Percentiles rank a stretch among this genome's conserved stretches.
These are phyloP conservation scores for Penicillium lividum DNA, from an alignment of 495 filamentous ascomycete genomes.

Conservation along the genomic window DNA sequence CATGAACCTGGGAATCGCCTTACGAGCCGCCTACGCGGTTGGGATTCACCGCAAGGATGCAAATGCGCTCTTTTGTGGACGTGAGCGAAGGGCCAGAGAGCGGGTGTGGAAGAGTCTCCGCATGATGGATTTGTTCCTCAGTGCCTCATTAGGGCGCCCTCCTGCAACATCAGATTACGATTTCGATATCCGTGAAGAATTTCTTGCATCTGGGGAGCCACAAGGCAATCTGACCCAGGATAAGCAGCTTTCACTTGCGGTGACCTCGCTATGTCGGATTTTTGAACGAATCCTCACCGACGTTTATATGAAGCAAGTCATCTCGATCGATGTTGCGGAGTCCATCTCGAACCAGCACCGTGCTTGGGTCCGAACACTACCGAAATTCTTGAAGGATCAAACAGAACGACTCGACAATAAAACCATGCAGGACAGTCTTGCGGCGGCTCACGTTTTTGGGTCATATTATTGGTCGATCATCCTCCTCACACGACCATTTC, in stretches of 20 bases:
- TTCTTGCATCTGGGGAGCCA: constrained; percentile 17
- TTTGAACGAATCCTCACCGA: constrained; percentile 67
- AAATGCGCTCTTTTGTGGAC: constrained; percentile 56
- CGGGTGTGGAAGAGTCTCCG: constrained; percentile 63
- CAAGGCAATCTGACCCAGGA: constrained; percentile 27
- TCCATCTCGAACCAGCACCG: constrained; percentile 62
- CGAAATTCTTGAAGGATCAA: constrained; percentile 35
- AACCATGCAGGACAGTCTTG: constrained; percentile 57
- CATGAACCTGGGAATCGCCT: constrained; percentile 54
- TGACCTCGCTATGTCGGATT: constrained; percentile 53
- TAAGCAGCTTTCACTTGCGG: constrained; percentile 38
- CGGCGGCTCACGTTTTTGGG: constrained; percentile 66
- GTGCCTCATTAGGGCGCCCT: constrained; percentile 59
- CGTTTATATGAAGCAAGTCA: constrained; percentile 68
- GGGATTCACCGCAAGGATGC: constrained; percentile 63
- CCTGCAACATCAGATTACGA: constrained; percentile 61
- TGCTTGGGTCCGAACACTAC: constrained; percentile 41
- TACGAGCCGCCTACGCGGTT: constrained; percentile 59
- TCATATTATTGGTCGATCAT: constrained; percentile 75
- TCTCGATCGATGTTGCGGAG: constrained; percentile 66
- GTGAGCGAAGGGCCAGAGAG: constrained; percentile 52
- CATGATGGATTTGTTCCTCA: constrained; percentile 61
- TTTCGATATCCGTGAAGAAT: constrained; percentile 49
- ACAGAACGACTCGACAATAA: constrained; percentile 38
- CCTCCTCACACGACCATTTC: constrained; percentile 67